These are phyloP conservation scores for Solanum gracilifrons DNA, from an alignment of 257 asterid species.

Conservation along the genomic window DNA sequence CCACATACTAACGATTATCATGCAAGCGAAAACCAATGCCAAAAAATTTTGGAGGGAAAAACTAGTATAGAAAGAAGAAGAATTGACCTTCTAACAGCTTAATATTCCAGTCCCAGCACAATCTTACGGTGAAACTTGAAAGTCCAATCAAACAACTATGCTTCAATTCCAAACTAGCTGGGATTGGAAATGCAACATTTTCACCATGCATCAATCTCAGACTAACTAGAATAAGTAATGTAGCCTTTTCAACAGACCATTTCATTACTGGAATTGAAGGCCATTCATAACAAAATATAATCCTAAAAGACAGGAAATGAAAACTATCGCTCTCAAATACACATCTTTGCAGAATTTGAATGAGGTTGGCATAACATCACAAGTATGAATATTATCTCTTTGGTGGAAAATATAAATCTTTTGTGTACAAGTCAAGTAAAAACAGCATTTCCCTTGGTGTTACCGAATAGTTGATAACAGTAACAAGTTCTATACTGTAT, in stretches of 20 bases:
- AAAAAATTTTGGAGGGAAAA: neutral
- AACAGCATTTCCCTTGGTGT: neutral
- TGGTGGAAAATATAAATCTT: neutral
- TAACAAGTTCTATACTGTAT: neutral
- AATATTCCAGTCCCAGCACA: neutral
- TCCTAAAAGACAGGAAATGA: neutral
- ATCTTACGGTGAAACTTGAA: neutral
- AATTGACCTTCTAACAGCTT: neutral
- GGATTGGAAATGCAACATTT: neutral
- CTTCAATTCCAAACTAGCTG: neutral
- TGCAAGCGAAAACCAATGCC: neutral
- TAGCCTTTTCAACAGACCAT: neutral
- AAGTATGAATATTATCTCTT: neutral
- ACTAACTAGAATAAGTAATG: neutral
- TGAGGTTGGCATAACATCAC: neutral
- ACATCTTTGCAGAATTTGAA: neutral
- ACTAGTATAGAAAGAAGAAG: neutral
- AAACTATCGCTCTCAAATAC: neutral
- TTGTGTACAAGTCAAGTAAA: neutral
- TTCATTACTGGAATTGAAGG: neutral
- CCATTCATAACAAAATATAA: neutral
- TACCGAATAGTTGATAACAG: neutral
- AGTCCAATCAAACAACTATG: neutral
- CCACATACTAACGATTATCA: neutral
- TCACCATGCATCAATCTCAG: neutral